Percentiles rank a stretch among this genome's conserved stretches.
phyloP scores from a whole-genome alignment of 1,284 basidiomycete species.

The Ustilago lituana region DNA sequence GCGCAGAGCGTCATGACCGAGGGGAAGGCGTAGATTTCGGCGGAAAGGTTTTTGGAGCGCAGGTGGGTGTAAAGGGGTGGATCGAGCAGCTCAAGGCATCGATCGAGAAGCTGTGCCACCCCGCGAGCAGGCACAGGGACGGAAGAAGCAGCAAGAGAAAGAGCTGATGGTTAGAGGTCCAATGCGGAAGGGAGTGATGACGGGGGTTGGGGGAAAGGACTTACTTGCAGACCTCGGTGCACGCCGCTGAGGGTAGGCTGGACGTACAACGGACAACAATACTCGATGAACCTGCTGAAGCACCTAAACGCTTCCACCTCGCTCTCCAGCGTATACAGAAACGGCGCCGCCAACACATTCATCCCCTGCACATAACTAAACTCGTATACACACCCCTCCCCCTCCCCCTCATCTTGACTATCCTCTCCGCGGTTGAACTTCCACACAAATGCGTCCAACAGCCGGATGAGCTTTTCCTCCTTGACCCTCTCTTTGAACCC shows the following conservation, averaged over 20 bases:
- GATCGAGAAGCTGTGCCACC: conserved; percentile 79
- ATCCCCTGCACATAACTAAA: conserved; percentile 97
- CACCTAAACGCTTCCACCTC: conserved; percentile 96
- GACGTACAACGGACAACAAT: conserved; percentile 90
- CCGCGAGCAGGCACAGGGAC: too few species aligned
- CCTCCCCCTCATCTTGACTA: conserved; percentile 72
- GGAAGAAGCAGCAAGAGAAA: not conserved
- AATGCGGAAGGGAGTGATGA: not conserved
- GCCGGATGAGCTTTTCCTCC: conserved; percentile 93
- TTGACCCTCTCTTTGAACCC: conserved; percentile 93
- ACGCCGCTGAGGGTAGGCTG: conserved; percentile 94
- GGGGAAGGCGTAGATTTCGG: conserved; percentile 96
- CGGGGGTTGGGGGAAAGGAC: conserved; percentile 40
- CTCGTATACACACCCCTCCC: conserved; percentile 67
- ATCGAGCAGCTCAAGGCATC: conserved; percentile 89
- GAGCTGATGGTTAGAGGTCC: not conserved
- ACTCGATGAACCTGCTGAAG: conserved; percentile 92
- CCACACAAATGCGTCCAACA: conserved; percentile 97
- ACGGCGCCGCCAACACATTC: conserved; percentile 97
- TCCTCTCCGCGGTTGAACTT: conserved; percentile 72
- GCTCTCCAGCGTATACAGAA: conserved; percentile 92
- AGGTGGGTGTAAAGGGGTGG: conserved; percentile 82
- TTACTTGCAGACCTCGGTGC: conserved; percentile 87
- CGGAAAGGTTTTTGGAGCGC: conserved; percentile 90
- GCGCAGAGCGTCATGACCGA: conserved; percentile 94